A percentile compares a stretch with the other conserved stretches of the same genome.
Evolutionary conservation across 495 filamentous ascomycete species (phyloP).

Genomic region (Daldinia grandis): DNA sequence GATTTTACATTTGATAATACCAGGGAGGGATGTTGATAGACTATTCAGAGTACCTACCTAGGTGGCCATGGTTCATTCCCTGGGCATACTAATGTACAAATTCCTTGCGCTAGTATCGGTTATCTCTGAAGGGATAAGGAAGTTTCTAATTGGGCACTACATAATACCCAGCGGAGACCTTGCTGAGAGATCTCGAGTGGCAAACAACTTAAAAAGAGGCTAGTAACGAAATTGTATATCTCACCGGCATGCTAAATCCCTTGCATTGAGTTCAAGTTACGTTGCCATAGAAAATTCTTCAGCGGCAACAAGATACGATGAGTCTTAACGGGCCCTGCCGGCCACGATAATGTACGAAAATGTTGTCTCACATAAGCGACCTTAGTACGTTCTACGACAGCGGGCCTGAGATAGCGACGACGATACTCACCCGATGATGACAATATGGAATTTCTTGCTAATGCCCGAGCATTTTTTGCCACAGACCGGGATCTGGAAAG

Average conservation of each 20-base stretch:
- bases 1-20: too few relatives aligned
- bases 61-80: too few relatives aligned
- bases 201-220: not conserved
- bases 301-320: not conserved
- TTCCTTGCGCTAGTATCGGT: too few relatives aligned
- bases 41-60: too few relatives aligned
- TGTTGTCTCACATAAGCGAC: not conserved
- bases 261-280: not conserved
- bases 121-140: too few relatives aligned
- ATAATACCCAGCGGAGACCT: too few relatives aligned
- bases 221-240: not conserved
- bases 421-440: not conserved
- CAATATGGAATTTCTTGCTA: not conserved
- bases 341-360: conserved; percentile 1
- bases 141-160: too few relatives aligned
- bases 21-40: too few relatives aligned
- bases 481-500: too few relatives aligned
- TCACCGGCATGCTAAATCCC: not conserved
- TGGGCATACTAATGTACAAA: too few relatives aligned
- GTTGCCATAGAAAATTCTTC: not conserved
- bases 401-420: not conserved
- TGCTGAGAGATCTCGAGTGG: too few relatives aligned
- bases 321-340: not conserved
- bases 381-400: conserved; percentile 1
- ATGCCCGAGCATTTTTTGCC: not conserved